A percentile compares a stretch with the other conserved stretches of the same genome.
These are phyloP conservation scores for Allium cepa DNA, from an alignment of 106 monocot species.

Conservation along the genomic window DNA sequence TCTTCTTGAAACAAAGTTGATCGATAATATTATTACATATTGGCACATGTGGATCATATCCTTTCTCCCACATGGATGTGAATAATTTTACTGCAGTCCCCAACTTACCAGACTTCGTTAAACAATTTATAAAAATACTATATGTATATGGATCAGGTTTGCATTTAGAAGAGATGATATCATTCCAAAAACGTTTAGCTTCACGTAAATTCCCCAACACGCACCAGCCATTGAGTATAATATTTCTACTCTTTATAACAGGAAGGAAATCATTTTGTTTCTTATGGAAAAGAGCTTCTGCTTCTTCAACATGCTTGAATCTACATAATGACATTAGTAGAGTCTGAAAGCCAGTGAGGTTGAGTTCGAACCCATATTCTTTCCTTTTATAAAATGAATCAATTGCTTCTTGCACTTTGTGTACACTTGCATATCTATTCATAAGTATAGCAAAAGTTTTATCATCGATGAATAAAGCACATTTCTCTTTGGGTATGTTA, in stretches of 20 bases:
- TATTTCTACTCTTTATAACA: conserved; percentile 71
- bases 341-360: conserved; percentile 50
- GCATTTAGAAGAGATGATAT: conserved; percentile 59
- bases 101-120: conserved; percentile 69
- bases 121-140: conserved; percentile 64
- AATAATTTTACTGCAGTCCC: conserved; percentile 56
- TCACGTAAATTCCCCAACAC: conserved; percentile 64
- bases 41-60: conserved; percentile 52
- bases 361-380: conserved; percentile 53
- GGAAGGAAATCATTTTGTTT: conserved; percentile 65
- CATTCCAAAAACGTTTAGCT: conserved; percentile 84
- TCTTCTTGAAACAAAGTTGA: conserved; percentile 80
- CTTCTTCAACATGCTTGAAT: conserved; percentile 91
- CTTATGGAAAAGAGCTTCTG: conserved; percentile 62
- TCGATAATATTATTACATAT: conserved; percentile 85
- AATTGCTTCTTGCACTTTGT: conserved; percentile 53
- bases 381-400: conserved; percentile 71
- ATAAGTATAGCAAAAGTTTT: conserved; percentile 57
- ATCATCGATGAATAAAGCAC: conserved; percentile 21
- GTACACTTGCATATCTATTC: conserved; percentile 57
- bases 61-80: conserved; percentile 60
- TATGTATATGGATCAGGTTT: conserved; percentile 76
- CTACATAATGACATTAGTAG: conserved; percentile 65
- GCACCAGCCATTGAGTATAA: conserved; percentile 90
- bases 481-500: conserved; percentile 36